Base-by-base conservation (phyloP, 768 basidiomycete species). In the Pleurotus platypus region DNA sequence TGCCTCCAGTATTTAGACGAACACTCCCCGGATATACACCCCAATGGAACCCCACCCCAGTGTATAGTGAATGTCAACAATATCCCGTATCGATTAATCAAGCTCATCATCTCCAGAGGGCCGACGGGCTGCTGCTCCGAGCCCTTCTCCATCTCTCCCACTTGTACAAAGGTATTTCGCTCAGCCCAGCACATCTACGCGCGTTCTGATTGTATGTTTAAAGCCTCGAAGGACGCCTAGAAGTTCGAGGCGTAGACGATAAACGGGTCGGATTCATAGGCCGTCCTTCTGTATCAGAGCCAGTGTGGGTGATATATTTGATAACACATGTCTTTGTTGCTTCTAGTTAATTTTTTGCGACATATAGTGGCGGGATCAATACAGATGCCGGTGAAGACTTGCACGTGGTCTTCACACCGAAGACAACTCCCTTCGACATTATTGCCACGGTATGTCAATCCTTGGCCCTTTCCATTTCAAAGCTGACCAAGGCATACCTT, bases 311-410 rank as follows among this genome's bases (percentile, higher is more conserved):
- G 30, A 35, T 35, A 35, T 35, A 11, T 35, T 35, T 35, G 30
- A 35, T 35, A 35, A 11, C 30, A 11, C 30, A 30, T 30, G 30
- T 30, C 30, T 30, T 8, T 30, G 30, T 35, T 35, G 9, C 30
- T 35, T 35, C 30, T 35, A 35, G 30, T 35, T 35, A 35, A 35
- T 35, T 11, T 8, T 35, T 35, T 8, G 18, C 30, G 30, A 35
- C 9, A 35, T 35, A 5, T 56, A 76, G 75, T 58, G 63, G 70
- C 49, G 75, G 76, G n/a, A 48, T 74, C 46, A 74, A 73, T 57
- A 63, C 63, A 2, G 55, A 47, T 47, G 54, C 64, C 18, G 68
- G 70, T 12, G 56, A 62, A 20, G 72, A 72, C 42, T 64, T 77
- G 16, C 57, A 67, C 26, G 68, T 78, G 49, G 68, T 60, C 45